phyloP scores from a whole-genome alignment of 2,329 filamentous ascomycete genomes.

The Stachybotrys echinatus region DNA sequence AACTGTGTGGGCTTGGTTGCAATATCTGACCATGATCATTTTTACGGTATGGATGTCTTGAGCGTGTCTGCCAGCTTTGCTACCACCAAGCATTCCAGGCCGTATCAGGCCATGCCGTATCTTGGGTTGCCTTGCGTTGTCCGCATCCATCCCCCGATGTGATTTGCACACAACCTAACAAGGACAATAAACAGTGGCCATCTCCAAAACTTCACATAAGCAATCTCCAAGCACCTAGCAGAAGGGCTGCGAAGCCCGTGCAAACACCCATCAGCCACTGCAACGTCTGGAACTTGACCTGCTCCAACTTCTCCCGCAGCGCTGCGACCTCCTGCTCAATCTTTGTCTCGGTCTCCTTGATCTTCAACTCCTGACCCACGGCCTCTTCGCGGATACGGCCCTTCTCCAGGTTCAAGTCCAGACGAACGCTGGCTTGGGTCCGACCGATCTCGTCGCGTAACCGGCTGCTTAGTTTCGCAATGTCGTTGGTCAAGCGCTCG shows the following conservation, averaged over 20 bases:
- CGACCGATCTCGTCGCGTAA: constrained; percentile 90
- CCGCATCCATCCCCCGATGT: no score
- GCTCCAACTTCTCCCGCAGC: constrained; percentile 85
- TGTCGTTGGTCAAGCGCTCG: constrained; percentile 88
- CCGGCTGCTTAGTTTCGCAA: constrained; percentile 86
- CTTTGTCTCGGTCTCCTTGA: constrained; percentile 97
- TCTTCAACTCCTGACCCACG: constrained; percentile 92
- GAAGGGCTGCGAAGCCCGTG: constrained; percentile 60
- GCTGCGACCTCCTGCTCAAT: constrained; percentile 97
- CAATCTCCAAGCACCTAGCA: constrained; percentile 66
- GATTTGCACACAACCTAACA: no score
- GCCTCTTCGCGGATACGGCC: constrained; percentile 94
- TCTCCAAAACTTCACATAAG: constrained; percentile 52
- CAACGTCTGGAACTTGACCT: constrained; percentile 95
- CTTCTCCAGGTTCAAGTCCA: constrained; percentile 95
- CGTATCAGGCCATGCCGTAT: no score
- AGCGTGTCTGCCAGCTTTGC: no score
- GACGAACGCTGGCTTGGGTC: constrained; percentile 84
- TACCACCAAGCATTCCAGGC: no score
- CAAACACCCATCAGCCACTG: constrained; percentile 95
- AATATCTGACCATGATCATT: no score
- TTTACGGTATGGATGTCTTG: no score
- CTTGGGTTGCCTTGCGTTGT: no score
- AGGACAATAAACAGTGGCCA: no score
- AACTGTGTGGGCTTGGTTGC: no score